These are phyloP conservation scores for Ilyonectria robusta DNA, from an alignment of 2,329 filamentous ascomycete species.

Conservation along the genomic window DNA sequence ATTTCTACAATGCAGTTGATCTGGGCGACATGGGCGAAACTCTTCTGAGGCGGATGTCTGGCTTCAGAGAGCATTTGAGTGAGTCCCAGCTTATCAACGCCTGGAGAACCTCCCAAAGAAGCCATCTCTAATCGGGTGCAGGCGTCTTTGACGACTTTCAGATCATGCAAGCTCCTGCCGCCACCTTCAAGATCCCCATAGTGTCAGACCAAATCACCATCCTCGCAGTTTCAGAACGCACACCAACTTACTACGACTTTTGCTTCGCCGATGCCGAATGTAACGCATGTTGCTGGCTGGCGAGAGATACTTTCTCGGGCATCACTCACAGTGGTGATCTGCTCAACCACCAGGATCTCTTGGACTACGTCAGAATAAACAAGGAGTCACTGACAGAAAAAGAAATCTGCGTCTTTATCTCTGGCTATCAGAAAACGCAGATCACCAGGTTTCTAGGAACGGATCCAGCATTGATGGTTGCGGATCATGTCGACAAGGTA, in stretches of 20 bases:
- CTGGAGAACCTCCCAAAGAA: neutral
- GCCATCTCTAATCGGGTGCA: constrained; percentile 1
- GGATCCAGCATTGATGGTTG: constrained; percentile 35
- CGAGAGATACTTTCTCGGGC: constrained; percentile 28
- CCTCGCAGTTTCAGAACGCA: constrained; percentile 31
- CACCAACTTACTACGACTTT: constrained; percentile 36
- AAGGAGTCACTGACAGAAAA: constrained; percentile 23
- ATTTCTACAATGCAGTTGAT: constrained; percentile 39
- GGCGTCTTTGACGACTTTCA: constrained; percentile 33
- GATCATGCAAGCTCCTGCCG: constrained; percentile 29
- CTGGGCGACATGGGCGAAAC: constrained; percentile 38
- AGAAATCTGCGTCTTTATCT: constrained; percentile 37
- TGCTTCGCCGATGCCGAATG: constrained; percentile 31
- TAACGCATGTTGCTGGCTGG: constrained; percentile 30
- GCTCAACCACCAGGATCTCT: constrained; percentile 18
- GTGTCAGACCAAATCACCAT: constrained; percentile 29
- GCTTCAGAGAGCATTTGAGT: constrained; percentile 22
- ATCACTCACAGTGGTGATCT: constrained; percentile 34
- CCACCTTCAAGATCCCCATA: constrained; percentile 27
- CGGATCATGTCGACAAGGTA: constrained; percentile 38
- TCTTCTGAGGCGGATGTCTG: constrained; percentile 33
- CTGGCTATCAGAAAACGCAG: constrained; percentile 25
- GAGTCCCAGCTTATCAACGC: neutral
- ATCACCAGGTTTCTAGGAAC: constrained; percentile 37
- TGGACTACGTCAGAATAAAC: constrained; percentile 30